Base-by-base conservation (phyloP, 192 early-diverging fungal species). In the Coemansia sp. region DNA sequence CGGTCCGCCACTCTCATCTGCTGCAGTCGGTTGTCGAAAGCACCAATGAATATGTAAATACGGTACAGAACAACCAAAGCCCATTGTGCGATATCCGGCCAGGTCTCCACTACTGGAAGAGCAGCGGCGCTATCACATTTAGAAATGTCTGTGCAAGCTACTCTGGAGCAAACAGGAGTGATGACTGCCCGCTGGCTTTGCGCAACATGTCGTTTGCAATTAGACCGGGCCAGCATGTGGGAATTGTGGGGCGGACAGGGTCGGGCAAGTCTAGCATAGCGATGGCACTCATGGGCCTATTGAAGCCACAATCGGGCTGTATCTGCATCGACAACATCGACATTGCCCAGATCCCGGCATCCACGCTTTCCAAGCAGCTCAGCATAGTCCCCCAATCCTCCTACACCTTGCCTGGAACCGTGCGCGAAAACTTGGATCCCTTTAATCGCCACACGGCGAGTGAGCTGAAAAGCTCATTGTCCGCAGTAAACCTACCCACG, bases 351-450 rank as follows among this genome's bases (percentile, higher is more conserved):
- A 69, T 93, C 9, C 83, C 83, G 0, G 69, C 78, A 5, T 81
- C 86, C 38, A n/a, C 20, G 3, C 69, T 94, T 14, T 71, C 90
- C 14, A 83, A 72, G 58, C 77, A 83, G 14, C 74, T 97, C 56
- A 81, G 87, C 5, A 87, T 97, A 30, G 96, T 97, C 46, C 93
- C 95, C 9, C 95, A 97, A 60, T 87, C 92, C 12, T 83, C 92
- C 3, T 82, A 82, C 3, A 47, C 90, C 14, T 82, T 92, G 23
- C 61, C 76, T 0, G 81, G 88, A 5, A 88, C 91, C 0, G 82
- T 96, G 23, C 85, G 90, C 21, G 86, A 80, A 39, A 97, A 97
- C 72, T 66, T 96, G 20, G 93, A 96, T 66, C 94, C 94, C 4
- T 84, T 88, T 56, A 60, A 73, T 46, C 45, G 56, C 6, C 65